Evolutionary conservation across 495 filamentous ascomycete species (phyloP), one percentile per base, ranked within the genome.

Genomic region (Penicillium paradoxum): DNA sequence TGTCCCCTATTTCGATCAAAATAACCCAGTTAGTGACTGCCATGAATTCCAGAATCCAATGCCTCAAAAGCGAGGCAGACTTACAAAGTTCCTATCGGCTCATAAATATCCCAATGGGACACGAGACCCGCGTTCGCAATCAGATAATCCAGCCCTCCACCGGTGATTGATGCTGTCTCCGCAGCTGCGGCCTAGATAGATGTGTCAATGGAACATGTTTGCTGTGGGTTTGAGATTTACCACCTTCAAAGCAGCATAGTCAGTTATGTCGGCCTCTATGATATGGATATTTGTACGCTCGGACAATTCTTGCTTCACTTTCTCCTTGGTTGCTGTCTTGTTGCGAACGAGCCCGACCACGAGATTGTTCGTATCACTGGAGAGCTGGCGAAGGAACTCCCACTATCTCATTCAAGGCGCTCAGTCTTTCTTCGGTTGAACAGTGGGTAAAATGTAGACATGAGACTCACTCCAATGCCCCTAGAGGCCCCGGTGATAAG

Each of bases 261-360:
- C 64, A 7, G 54, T 68, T 21, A 76, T 37, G 52, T 83, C 75
- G 6, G 57, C 76, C 18, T 76, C 58, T 29, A 80, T 17, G 48
- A 80, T 70, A 46, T 78, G 72, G 44, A 79, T 57, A 21, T 79
- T 79, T 40, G 62, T 18, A 7, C 70, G 67, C 5, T 54, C 27
- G n/a, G 42, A 18, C 19, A 24, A 40, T 13, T 40, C 38, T 24
- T 40, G 10, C 19, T 25, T 37, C 8, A 67, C 40, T 27, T 56
- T 59, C 6, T 55, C 45, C 11, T 69, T 58, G 2, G 70, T 67
- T 1, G 55, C 55, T n/a, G 64, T 17, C 45, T 70, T 75, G 63
- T 75, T 54, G 13, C 74, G 74, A 18, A 76, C 73, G 0, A 79
- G 52, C 21, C 68, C 74, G 38, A 79, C 48, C 21, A 79, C 66